Evolutionary conservation across 352 stramenopile genomes (phyloP).

Genomic region (Globisporangium spinosum): DNA sequence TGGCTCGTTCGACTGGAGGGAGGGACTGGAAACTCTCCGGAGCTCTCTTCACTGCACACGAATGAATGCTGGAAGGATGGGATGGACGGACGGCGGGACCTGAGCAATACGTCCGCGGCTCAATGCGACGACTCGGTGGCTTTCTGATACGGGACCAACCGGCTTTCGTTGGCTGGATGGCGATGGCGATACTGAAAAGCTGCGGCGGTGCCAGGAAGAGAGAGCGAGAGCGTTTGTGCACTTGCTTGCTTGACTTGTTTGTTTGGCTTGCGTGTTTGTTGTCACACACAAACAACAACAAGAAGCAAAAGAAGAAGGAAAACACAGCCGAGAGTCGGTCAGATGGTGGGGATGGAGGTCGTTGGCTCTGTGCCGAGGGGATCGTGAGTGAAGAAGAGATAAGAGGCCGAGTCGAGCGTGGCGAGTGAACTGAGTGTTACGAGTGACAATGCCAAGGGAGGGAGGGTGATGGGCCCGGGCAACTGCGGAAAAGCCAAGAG

Average conservation of each 20-base stretch:
- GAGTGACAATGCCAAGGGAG: neutral
- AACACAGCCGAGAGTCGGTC: neutral
- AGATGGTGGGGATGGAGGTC: neutral
- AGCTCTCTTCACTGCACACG: conserved; percentile 2
- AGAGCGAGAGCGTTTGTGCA: neutral
- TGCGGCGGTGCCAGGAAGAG: neutral
- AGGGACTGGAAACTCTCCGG: neutral
- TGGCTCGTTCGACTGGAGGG: conserved; percentile 1
- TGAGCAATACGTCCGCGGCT: conserved; percentile 4
- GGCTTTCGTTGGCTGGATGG: neutral
- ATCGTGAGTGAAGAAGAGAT: conserved; percentile 12
- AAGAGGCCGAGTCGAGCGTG: neutral
- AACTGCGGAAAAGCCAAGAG: conserved; percentile 2
- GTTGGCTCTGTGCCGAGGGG: neutral
- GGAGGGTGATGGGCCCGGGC: neutral
- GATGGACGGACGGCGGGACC: neutral
- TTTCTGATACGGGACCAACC: neutral
- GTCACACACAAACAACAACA: neutral
- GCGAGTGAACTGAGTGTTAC: neutral
- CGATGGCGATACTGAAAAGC: neutral
- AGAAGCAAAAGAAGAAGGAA: neutral
- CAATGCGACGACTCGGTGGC: conserved; percentile 2
- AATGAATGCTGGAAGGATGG: conserved; percentile 1
- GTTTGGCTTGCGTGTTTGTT: neutral
- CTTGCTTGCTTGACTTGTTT: neutral